Percentiles rank a stretch among this genome's conserved stretches.
Evolutionary conservation across 306 rosid genomes (phyloP).

Genomic region (Trichosanthes cucumerina): DNA sequence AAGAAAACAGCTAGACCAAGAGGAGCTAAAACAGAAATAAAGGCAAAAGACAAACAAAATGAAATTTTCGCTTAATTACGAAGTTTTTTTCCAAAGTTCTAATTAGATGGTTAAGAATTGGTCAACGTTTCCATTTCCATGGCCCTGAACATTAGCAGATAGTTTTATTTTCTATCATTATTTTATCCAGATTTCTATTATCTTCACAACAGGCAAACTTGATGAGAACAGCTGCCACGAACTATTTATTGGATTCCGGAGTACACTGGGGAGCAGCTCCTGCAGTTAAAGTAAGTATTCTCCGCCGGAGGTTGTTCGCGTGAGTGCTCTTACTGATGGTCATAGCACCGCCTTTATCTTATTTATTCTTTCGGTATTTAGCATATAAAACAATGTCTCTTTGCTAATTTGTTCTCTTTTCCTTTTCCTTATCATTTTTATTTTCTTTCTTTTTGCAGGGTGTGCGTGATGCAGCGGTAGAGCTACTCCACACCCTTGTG

Average conservation of each 20-base stretch:
- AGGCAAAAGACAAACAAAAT: neutral
- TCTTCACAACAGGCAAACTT: slow-evolving; percentile 62
- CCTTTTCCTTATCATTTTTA: neutral
- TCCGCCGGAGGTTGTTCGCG: neutral
- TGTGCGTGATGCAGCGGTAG: slow-evolving; percentile 91
- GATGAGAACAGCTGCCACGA: slow-evolving; percentile 79
- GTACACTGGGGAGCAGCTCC: slow-evolving; percentile 98
- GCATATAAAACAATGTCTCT: neutral
- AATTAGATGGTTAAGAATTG: neutral
- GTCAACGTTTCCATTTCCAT: neutral
- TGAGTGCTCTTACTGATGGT: neutral
- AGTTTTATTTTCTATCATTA: neutral
- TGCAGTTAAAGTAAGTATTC: slow-evolving; percentile 65
- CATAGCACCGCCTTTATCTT: neutral
- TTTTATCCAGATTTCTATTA: neutral
- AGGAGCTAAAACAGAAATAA: neutral
- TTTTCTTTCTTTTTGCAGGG: slow-evolving; percentile 47
- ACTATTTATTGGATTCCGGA: slow-evolving; percentile 84
- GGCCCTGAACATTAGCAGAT: neutral
- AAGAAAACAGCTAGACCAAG: neutral
- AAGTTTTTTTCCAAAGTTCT: neutral
- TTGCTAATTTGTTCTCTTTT: neutral
- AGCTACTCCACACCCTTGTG: slow-evolving; percentile 86
- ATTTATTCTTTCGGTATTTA: neutral
- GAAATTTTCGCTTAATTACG: neutral